These are phyloP conservation scores for Euphrasia confusa DNA, from an alignment of 257 asterid species.

Conservation along the genomic window DNA sequence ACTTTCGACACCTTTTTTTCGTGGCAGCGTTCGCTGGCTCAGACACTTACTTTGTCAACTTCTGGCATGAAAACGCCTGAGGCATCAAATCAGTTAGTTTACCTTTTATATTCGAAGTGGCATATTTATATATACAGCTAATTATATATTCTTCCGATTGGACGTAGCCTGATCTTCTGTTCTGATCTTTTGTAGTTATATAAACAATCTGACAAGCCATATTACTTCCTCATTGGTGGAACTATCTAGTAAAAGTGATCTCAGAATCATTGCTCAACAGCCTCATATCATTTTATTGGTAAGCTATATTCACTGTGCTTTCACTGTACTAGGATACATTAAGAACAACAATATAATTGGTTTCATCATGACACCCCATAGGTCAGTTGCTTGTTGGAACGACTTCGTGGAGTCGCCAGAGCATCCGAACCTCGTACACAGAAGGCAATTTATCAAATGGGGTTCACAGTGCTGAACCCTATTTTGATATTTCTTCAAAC, in stretches of 20 bases:
- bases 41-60: slow-evolving; percentile 77
- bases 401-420: slow-evolving; percentile 96
- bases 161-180: slow-evolving; percentile 20
- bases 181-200: slow-evolving; percentile 43
- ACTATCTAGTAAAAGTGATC: slow-evolving; percentile 64
- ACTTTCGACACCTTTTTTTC: slow-evolving; percentile 12
- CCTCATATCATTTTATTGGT: slow-evolving; percentile 85
- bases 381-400: slow-evolving; percentile 92
- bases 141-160: slow-evolving; percentile 26
- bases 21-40: slow-evolving; percentile 90
- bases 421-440: slow-evolving; percentile 90
- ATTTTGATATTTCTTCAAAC: slow-evolving; percentile 66
- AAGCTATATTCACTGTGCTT: slow-evolving; percentile 24
- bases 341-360: slow-evolving; percentile 10
- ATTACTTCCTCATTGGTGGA: slow-evolving; percentile 68
- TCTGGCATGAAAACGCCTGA: slow-evolving; percentile 58
- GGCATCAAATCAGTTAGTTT: slow-evolving; percentile 62
- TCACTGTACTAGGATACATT: slow-evolving; percentile 17
- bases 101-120: slow-evolving; percentile 4
- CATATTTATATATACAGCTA: slow-evolving; percentile 5
- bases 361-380: slow-evolving; percentile 31
- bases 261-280: slow-evolving; percentile 70
- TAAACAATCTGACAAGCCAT: slow-evolving; percentile 63
- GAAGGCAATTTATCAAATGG: slow-evolving; percentile 84
- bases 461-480: slow-evolving; percentile 68